Evolutionary conservation across 306 rosid species (phyloP).

Genomic region (Rubus parviflorus): DNA sequence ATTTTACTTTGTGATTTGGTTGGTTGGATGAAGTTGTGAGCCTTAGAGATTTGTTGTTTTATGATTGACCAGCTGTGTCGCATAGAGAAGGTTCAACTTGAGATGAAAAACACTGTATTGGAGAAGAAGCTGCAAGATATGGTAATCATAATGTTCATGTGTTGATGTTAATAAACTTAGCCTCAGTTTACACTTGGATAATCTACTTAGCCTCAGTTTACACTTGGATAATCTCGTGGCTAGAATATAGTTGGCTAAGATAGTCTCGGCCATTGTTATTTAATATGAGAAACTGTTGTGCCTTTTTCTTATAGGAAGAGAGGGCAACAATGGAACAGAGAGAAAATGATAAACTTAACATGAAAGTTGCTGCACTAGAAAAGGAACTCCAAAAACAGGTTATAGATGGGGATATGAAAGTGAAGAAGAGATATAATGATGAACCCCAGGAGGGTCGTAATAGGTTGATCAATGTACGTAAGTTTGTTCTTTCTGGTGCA

Average conservation of each 20-base stretch:
- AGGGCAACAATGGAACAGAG: slow-evolving; percentile 63
- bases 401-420: slow-evolving; percentile 44
- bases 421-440: slow-evolving; percentile 54
- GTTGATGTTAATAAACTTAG: neutral
- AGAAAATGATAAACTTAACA: slow-evolving; percentile 56
- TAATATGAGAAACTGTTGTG: neutral
- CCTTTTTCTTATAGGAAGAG: slow-evolving; percentile 44
- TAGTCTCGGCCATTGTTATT: neutral
- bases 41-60: neutral
- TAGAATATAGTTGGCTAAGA: neutral
- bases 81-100: neutral
- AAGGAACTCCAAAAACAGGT: slow-evolving; percentile 65
- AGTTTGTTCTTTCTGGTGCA: neutral
- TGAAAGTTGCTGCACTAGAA: slow-evolving; percentile 54
- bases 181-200: neutral
- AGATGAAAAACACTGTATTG: neutral
- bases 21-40: neutral
- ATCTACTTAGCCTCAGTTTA: neutral
- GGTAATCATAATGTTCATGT: slow-evolving; percentile 36
- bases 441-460: slow-evolving; percentile 73
- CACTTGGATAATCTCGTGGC: neutral
- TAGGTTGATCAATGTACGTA: slow-evolving; percentile 51
- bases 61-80: neutral
- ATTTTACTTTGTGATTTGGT: neutral
- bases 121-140: slow-evolving; percentile 18